Evolutionary conservation across 2,329 filamentous ascomycete species (phyloP).

Genomic region (Sporothrix inflata): DNA sequence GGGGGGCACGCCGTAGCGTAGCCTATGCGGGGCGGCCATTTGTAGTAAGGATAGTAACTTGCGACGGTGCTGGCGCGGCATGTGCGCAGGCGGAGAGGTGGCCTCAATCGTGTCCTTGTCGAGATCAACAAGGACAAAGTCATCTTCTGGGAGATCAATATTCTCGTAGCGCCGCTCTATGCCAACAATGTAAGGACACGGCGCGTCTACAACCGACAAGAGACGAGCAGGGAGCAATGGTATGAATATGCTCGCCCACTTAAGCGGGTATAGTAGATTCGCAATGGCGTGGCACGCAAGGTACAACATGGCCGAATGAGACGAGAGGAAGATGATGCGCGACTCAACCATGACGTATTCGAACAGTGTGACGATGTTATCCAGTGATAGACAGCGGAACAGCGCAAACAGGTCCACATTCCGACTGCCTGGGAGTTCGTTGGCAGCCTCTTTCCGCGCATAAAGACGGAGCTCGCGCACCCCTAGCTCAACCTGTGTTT

Average conservation of each 20-base stretch:
- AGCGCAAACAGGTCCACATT: slow-evolving; percentile 91
- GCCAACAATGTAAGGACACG: slow-evolving; percentile 95
- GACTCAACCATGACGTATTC: slow-evolving; percentile 93
- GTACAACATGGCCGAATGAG: slow-evolving; percentile 94
- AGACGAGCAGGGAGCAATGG: slow-evolving; percentile 86
- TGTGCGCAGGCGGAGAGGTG: slow-evolving; percentile 72
- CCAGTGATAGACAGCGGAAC: slow-evolving; percentile 85
- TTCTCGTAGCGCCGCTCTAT: slow-evolving; percentile 90
- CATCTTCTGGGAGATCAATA: slow-evolving; percentile 86
- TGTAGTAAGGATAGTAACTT: slow-evolving; percentile 90
- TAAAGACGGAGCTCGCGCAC: slow-evolving; percentile 89
- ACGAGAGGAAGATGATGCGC: slow-evolving; percentile 93
- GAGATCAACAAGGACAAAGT: slow-evolving; percentile 92
- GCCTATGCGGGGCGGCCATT: slow-evolving; percentile 85
- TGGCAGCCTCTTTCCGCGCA: slow-evolving; percentile 75
- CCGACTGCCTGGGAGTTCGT: slow-evolving; percentile 89
- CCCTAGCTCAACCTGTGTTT: slow-evolving; percentile 91
- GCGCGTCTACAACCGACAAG: slow-evolving; percentile 87
- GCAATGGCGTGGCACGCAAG: slow-evolving; percentile 86
- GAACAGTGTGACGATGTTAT: slow-evolving; percentile 89
- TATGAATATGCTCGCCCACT: slow-evolving; percentile 94
- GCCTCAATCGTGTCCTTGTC: slow-evolving; percentile 90
- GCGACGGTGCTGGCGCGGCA: slow-evolving; percentile 86
- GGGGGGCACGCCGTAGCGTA: slow-evolving; percentile 80
- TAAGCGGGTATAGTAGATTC: slow-evolving; percentile 84